These are phyloP conservation scores for Allium cepa DNA, from an alignment of 106 monocot species.

Conservation along the genomic window DNA sequence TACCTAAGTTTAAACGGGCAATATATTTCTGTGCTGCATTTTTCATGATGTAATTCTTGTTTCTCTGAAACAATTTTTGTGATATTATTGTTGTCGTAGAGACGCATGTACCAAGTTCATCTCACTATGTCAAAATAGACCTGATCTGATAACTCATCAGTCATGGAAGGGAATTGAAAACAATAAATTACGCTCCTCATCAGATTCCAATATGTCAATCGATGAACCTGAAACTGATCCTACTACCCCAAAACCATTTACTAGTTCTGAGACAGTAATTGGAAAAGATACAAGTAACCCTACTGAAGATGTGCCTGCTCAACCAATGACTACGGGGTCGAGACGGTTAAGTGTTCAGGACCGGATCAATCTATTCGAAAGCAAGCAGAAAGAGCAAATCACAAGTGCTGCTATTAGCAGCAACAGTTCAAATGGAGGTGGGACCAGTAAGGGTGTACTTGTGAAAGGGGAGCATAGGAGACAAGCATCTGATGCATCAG, in stretches of 20 bases:
- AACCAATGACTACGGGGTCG: constrained; percentile 19
- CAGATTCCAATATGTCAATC: constrained; percentile 94
- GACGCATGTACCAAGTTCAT: constrained; percentile 83
- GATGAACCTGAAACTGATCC: constrained; percentile 50
- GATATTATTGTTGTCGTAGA: constrained; percentile 20
- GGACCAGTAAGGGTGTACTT: constrained; percentile 15
- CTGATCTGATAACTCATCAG: constrained; percentile 46
- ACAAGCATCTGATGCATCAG: constrained; percentile 61
- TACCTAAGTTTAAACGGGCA: too few relatives aligned
- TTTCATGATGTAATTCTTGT: too few relatives aligned
- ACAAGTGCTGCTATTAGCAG: constrained; percentile 15
- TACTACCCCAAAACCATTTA: not conserved
- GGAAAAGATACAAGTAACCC: constrained; percentile 12
- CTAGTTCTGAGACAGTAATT: constrained; percentile 6
- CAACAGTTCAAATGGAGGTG: constrained; percentile 15
- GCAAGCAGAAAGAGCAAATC: constrained; percentile 65
- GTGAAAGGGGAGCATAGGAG: constrained; percentile 64
- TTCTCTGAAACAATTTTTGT: not conserved
- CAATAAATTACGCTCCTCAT: constrained; percentile 50
- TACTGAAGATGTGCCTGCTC: constrained; percentile 18
- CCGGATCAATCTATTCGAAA: constrained; percentile 90
- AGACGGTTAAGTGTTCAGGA: constrained; percentile 87
- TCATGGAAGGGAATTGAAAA: constrained; percentile 51
- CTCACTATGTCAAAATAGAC: constrained; percentile 54
- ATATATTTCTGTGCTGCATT: too few relatives aligned